Percentiles rank a stretch among this genome's conserved stretches.
These are phyloP conservation scores for Chalaropsis thielavioides DNA, from an alignment of 2,329 filamentous ascomycete genomes.

Conservation along the genomic window DNA sequence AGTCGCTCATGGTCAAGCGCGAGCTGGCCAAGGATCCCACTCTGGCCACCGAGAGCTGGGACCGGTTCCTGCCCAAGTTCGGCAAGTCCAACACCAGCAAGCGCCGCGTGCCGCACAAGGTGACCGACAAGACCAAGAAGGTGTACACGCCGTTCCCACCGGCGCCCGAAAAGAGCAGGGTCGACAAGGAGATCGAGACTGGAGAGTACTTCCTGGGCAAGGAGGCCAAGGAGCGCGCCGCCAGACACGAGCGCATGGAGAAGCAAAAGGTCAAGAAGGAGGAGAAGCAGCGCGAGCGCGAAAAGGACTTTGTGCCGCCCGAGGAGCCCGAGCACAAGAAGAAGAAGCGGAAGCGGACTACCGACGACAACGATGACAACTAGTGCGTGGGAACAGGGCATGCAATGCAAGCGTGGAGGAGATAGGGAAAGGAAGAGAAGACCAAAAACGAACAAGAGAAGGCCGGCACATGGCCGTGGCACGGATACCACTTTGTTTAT, in stretches of 20 bases:
- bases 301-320: constrained; percentile 76
- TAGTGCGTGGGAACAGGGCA: constrained; percentile 22
- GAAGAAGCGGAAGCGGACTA: constrained; percentile 41
- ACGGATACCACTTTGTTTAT: constrained; percentile 11
- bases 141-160: constrained; percentile 94
- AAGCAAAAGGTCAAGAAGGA: constrained; percentile 77
- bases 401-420: too few relatives aligned
- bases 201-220: constrained; percentile 95
- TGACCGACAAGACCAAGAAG: constrained; percentile 91
- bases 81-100: constrained; percentile 85
- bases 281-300: constrained; percentile 72
- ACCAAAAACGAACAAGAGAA: neutral
- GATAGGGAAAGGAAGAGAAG: constrained; percentile 1
- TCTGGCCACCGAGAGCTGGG: constrained; percentile 80
- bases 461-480: constrained; percentile 1
- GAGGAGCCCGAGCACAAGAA: constrained; percentile 54
- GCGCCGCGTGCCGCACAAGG: constrained; percentile 64
- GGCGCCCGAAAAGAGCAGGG: constrained; percentile 94
- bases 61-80: constrained; percentile 91
- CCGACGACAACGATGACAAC: constrained; percentile 19
- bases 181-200: constrained; percentile 93
- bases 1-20: constrained; percentile 79
- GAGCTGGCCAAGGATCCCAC: constrained; percentile 82
- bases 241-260: constrained; percentile 65
- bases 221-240: constrained; percentile 75